Evolutionary conservation across 768 basidiomycete genomes (phyloP), one percentile per base, ranked within the genome.

Genomic region (Floccularia luteovirens): DNA sequence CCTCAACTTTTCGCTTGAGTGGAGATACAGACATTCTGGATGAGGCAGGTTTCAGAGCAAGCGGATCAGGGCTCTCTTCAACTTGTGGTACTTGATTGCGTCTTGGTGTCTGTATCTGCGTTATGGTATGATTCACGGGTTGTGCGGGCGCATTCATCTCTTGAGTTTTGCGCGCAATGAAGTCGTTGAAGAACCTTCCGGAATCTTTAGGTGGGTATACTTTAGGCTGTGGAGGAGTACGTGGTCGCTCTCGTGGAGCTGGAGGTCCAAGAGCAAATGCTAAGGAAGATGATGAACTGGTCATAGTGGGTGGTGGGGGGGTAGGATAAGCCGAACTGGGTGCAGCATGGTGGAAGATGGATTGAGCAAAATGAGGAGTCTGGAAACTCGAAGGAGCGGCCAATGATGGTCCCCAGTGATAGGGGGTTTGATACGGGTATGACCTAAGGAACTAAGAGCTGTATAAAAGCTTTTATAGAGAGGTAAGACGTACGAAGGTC

Each of bases 301-400:
- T 72, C 28, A 83, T 76, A 10, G 71, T 70, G 1, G 81, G 80
- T 23, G 48, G 48, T 13, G 76, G 77, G 17, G 80, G 81, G 2
- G 84, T 84, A 2, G 83, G 84, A 59, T 88, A 88, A 1, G 76
- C 70, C 3, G 69, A 64, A 13, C 68, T 67, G n/a, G 83, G 78
- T 3, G 67, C 58, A 23, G 74, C 70, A 11, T 74, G 74, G 42
- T 82, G 82, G 39, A 86, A 69, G 17, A 89, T 50, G 2, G 82
- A 75, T 42, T 77, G 77, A 0, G 83, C 75, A 50, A 86, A 75
- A 0, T 75, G 56, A 6, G 62, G 69, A 1, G 77, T 68, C 34
- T 74, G 69, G 49, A 75, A 83, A 10, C 61, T 64, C 1, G 77
- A 72, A n/a, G 68, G 55, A 31, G 61, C 60, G 35, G 63, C 57